Percentiles rank a stretch among this genome's conserved stretches.
These are phyloP conservation scores for Neurospora sp. DNA, from an alignment of 495 filamentous ascomycete genomes.

Conservation along the genomic window DNA sequence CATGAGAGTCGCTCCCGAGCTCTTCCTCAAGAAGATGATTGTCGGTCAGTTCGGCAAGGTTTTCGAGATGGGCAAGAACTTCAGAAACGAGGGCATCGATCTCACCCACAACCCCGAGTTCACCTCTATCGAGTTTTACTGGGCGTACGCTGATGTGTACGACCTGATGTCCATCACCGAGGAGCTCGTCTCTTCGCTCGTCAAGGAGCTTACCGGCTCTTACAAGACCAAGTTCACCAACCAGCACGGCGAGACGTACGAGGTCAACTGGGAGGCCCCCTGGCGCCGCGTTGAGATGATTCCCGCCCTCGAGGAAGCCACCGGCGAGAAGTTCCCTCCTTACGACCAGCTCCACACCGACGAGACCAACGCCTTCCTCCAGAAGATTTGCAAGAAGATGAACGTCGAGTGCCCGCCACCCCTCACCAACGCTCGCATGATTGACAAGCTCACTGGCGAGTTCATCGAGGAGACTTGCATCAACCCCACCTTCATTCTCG, in stretches of 20 bases:
- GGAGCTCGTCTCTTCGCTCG: conserved; percentile 84
- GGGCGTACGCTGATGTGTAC: conserved; percentile 86
- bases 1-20: conserved; percentile 81
- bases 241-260: conserved; percentile 70
- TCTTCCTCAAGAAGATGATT: conserved; percentile 89
- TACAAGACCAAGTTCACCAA: conserved; percentile 76
- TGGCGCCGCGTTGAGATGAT: conserved; percentile 98
- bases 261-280: conserved; percentile 90
- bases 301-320: conserved; percentile 77
- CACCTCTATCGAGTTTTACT: conserved; percentile 88
- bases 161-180: conserved; percentile 92
- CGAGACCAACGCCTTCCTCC: conserved; percentile 80
- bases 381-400: conserved; percentile 73
- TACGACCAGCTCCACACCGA: conserved; percentile 80
- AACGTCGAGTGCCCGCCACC: conserved; percentile 84
- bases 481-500: conserved; percentile 89
- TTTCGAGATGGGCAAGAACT: conserved; percentile 88
- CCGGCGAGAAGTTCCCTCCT: conserved; percentile 87
- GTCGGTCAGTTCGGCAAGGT: conserved; percentile 74
- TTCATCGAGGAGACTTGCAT: conserved; percentile 91
- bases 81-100: conserved; percentile 93
- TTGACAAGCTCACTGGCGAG: conserved; percentile 92
- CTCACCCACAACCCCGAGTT: conserved; percentile 95
- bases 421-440: conserved; percentile 90
- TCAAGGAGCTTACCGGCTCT: conserved; percentile 78